Conservation (phyloP, 805 yeast species). For the Starmera dryadoides region DNA sequence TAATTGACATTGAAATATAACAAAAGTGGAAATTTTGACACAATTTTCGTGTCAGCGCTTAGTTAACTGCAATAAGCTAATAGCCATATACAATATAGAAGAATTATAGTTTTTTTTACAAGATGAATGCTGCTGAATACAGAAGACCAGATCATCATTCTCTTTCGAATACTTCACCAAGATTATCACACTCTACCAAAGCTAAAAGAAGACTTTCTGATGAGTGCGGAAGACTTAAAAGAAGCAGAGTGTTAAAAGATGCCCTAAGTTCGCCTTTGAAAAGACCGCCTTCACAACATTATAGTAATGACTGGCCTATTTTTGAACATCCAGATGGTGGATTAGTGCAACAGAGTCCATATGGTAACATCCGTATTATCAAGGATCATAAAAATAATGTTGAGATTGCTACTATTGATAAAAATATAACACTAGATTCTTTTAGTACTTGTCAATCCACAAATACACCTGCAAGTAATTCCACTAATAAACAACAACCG, state of each 20-base stretch:
- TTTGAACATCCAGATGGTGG: constrained; percentile 19
- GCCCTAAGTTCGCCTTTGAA: constrained; percentile 1
- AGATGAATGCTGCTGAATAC: background rate
- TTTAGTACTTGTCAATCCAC: constrained; percentile 4
- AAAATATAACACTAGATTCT: constrained; percentile 5
- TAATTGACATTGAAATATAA: too few species aligned
- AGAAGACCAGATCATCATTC: too few species aligned
- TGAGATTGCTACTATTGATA: constrained; percentile 14
- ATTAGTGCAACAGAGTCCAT: constrained; percentile 17
- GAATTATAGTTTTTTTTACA: too few species aligned
- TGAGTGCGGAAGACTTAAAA: constrained; percentile 23
- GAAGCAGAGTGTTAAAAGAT: constrained; percentile 10
- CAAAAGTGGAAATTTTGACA: too few species aligned
- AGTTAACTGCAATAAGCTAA: too few species aligned
- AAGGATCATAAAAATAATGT: constrained; percentile 9
- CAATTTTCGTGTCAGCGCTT: too few species aligned
- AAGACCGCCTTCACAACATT: background rate
- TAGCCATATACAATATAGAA: too few species aligned
- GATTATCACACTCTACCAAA: too few species aligned
- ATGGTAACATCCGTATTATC: constrained; percentile 15
- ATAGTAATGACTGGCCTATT: constrained; percentile 14
- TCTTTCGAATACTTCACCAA: too few species aligned
- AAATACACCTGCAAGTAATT: background rate
- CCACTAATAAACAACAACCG: background rate
- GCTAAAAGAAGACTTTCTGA: constrained; percentile 28